phyloP scores from a whole-genome alignment of 305 asterid species.

The Fraxinus sp. region DNA sequence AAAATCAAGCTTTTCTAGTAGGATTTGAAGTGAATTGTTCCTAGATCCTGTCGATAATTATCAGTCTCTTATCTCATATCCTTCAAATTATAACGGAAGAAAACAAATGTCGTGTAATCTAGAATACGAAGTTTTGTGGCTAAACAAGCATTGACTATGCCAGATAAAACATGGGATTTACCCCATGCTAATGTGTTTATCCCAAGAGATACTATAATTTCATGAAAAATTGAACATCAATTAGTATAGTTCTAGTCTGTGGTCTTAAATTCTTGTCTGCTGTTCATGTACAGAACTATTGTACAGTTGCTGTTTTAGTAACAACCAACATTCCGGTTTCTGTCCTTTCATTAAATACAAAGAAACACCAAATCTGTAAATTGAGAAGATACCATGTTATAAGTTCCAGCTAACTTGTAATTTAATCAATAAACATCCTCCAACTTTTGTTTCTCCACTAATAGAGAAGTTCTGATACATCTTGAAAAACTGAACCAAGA shows the following conservation, averaged over 20 bases:
- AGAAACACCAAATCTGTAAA: constrained; percentile 20
- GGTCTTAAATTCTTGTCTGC: constrained; percentile 25
- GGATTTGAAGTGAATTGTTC: background rate
- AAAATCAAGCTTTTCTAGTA: constrained; percentile 13
- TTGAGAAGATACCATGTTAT: constrained; percentile 7
- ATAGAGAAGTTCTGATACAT: background rate
- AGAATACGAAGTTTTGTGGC: background rate
- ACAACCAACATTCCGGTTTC: constrained; percentile 10
- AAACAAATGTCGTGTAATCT: background rate
- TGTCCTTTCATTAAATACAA: constrained; percentile 17
- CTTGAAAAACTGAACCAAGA: background rate
- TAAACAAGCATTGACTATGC: constrained; percentile 22
- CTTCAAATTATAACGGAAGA: background rate
- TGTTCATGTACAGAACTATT: constrained; percentile 16
- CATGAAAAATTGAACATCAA: constrained; percentile 22
- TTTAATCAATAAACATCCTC: background rate
- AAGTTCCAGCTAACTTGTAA: background rate
- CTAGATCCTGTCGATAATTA: background rate
- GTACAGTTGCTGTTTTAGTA: constrained; percentile 16
- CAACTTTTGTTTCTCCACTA: background rate
- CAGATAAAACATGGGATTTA: constrained; percentile 18
- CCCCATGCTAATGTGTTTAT: constrained; percentile 14
- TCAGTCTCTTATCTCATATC: background rate
- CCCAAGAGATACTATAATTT: constrained; percentile 44
- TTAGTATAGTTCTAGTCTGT: constrained; percentile 10